Evolutionary conservation across 495 filamentous ascomycete genomes (phyloP), one percentile per base, ranked within the genome.

Genomic region (Lichenothelia convexa): DNA sequence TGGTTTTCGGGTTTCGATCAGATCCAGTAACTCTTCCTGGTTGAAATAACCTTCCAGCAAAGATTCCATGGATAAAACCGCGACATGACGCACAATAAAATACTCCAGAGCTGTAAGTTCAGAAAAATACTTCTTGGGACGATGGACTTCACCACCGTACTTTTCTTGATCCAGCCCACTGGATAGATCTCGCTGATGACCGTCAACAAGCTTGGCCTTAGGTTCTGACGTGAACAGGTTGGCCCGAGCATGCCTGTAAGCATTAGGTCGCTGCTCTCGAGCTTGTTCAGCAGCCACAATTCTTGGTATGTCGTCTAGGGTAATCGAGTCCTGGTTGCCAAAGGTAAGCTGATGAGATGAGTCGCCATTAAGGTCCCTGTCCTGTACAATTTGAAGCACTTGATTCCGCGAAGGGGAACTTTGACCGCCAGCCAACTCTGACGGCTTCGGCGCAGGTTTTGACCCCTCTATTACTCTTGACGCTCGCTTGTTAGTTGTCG

Each of bases 281-380:
- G 89, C 86, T 59, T 95, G 89, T 47, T 94, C 83, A 6, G 87
- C 82, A 2, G 89, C 89, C 30, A 94, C 82, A 44, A 99, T 91
- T 42, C 87, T 68, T n/a, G 89, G 87, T 42, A 99, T 94, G 50
- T 99, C 89, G 54, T 95, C 89, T 38, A 99, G 61, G 4, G 85
- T 93, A 22, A 95, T 63, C 11, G 82, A 80, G 61, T 94, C 84
- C 40, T 87, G 78, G 44, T 80, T 71, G n/a, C 80, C 82, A 44
- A 97, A 80, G 32, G 80, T 81, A 42, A 84, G 62, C 36, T 84
- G 77, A 18, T 71, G 74, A 17, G 70, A 67, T n/a, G 67, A 64
- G 27, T 87, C 79, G 19, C 75, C 71, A 40, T 74, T 75, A 23
- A 62, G 64, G 43, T 87, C 81, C 27, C 71, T 72, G 47, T 93